A percentile compares a stretch with the other conserved stretches of the same genome.
phyloP scores from a whole-genome alignment of 2,329 filamentous ascomycete genomes.

The Herpotrichia juniperi region DNA sequence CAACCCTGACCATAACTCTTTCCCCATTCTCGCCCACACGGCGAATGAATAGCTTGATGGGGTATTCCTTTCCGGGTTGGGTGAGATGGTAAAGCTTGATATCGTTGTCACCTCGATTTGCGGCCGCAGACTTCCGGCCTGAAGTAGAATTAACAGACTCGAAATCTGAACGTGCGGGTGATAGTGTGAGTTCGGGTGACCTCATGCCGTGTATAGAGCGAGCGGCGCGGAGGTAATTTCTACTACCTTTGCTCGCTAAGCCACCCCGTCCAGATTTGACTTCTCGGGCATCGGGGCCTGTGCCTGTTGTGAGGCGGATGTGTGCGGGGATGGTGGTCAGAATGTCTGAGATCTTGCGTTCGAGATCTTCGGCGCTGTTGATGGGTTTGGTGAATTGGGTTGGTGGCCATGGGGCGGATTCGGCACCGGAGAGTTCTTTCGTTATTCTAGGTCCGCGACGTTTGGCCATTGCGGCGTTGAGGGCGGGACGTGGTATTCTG shows the following conservation, averaged over 20 bases:
- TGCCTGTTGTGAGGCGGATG: constrained; percentile 69
- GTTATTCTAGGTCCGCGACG: constrained; percentile 37
- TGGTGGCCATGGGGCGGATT: constrained; percentile 40
- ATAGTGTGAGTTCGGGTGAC: constrained; percentile 44
- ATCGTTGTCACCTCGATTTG: constrained; percentile 56
- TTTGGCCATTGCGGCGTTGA: constrained; percentile 52
- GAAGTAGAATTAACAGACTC: constrained; percentile 30
- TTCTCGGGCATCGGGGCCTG: constrained; percentile 36
- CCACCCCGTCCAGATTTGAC: constrained; percentile 32
- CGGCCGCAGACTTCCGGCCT: constrained; percentile 35
- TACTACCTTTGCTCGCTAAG: constrained; percentile 34
- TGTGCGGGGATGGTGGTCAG: constrained; percentile 78
- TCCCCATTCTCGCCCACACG: constrained; percentile 89
- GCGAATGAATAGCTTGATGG: constrained; percentile 93
- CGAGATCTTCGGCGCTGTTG: constrained; percentile 65
- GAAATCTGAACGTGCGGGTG: constrained; percentile 42
- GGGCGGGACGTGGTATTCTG: constrained; percentile 43
- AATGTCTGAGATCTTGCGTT: constrained; percentile 80
- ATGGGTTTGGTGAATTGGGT: constrained; percentile 37
- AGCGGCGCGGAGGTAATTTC: constrained; percentile 37
- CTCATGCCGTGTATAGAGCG: constrained; percentile 40
- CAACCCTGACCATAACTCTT: constrained; percentile 96
- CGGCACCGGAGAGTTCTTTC: constrained; percentile 38
- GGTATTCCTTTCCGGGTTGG: constrained; percentile 79
- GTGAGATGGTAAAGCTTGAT: constrained; percentile 94